phyloP scores from a whole-genome alignment of 2,329 filamentous ascomycete species.

The Colletotrichum sp. region DNA sequence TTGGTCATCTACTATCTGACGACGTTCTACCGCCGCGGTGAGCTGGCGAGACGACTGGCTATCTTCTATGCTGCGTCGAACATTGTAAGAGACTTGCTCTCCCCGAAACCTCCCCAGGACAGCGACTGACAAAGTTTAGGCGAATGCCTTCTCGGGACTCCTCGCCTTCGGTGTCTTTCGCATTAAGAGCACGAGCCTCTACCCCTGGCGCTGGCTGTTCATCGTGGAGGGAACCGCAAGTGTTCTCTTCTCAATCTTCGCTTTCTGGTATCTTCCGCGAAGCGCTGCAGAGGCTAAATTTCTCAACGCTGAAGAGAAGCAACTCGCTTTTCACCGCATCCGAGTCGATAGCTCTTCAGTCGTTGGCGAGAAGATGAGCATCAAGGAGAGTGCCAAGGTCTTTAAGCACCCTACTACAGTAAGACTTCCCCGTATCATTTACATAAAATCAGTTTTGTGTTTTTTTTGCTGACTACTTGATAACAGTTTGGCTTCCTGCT shows the following conservation, averaged over 20 bases:
- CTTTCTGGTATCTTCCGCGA: conserved; percentile 71
- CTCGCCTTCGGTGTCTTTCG: conserved; percentile 28
- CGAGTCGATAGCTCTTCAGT: conserved; percentile 74
- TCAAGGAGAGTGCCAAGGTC: conserved; percentile 55
- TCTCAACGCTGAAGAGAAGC: conserved; percentile 68
- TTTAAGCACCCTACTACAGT: conserved; percentile 54
- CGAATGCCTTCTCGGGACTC: conserved; percentile 16
- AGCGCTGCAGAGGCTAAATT: conserved; percentile 70
- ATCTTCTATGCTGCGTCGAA: conserved; percentile 23
- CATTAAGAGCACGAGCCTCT: conserved; percentile 48
- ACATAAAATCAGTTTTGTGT: no score
- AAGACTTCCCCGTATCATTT: conserved; percentile 42
- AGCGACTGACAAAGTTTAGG: background rate
- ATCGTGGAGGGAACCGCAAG: conserved; percentile 61
- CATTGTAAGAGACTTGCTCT: background rate
- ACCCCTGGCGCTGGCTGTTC: conserved; percentile 55
- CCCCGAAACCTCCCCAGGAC: fast-evolving
- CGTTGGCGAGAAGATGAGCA: conserved; percentile 57
- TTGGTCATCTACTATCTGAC: conserved; percentile 24
- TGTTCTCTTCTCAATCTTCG: conserved; percentile 65
- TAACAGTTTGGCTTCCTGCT: conserved; percentile 23
- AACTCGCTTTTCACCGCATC: conserved; percentile 74
- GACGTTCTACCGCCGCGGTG: conserved; percentile 22
- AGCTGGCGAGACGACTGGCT: conserved; percentile 20
- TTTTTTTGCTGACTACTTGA: background rate